Evolutionary conservation across 306 rosid species (phyloP).

Genomic region (Vigna nakashimae): DNA sequence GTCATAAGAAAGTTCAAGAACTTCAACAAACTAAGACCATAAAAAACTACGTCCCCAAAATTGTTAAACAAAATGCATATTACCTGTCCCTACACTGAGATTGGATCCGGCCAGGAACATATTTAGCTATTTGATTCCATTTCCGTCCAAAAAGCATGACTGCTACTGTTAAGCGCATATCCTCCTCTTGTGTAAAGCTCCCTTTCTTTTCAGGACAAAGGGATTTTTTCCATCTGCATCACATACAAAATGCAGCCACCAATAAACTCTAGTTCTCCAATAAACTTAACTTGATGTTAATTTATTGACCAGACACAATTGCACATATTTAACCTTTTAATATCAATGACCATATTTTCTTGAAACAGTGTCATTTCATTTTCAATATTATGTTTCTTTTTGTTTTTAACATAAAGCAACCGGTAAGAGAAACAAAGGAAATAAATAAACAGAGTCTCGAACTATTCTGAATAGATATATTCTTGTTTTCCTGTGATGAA

Average conservation of each 20-base stretch:
- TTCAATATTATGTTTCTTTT: slow-evolving; percentile 8
- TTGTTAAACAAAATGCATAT: neutral
- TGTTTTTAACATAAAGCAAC: slow-evolving; percentile 20
- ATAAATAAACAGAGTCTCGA: slow-evolving; percentile 1
- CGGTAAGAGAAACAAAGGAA: slow-evolving; percentile 5
- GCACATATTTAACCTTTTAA: slow-evolving; percentile 6
- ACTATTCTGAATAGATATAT: neutral
- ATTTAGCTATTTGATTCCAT: slow-evolving; percentile 89
- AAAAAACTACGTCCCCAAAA: neutral
- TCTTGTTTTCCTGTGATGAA: neutral
- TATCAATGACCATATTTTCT: slow-evolving; percentile 5
- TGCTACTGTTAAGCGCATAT: slow-evolving; percentile 76
- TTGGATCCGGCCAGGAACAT: slow-evolving; percentile 87
- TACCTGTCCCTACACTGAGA: slow-evolving; percentile 98
- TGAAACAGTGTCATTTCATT: slow-evolving; percentile 15
- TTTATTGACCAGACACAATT: slow-evolving; percentile 10
- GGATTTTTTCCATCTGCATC: slow-evolving; percentile 84
- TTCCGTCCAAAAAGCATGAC: slow-evolving; percentile 87
- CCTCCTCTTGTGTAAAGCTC: slow-evolving; percentile 76
- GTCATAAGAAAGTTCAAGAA: slow-evolving; percentile 50
- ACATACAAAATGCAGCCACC: slow-evolving; percentile 26
- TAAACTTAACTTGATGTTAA: slow-evolving; percentile 13
- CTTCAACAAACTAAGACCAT: slow-evolving; percentile 37
- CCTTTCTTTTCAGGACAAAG: slow-evolving; percentile 82
- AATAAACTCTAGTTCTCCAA: slow-evolving; percentile 21